Evolutionary conservation across 345 rosid genomes (phyloP).

Genomic region (Populus simonii): DNA sequence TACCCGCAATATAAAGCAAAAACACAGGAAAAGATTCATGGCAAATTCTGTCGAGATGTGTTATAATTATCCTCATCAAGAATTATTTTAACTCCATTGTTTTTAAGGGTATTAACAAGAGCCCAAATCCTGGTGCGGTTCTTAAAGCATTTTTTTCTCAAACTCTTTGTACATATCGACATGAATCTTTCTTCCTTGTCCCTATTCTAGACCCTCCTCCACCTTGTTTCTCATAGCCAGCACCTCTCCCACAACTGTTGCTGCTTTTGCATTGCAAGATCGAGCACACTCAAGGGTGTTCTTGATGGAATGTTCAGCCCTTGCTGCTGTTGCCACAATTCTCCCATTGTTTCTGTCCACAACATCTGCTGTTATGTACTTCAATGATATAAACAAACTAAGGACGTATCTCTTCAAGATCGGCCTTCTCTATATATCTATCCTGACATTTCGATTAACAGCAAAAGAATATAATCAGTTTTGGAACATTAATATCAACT

Average conservation of each 20-base stretch:
- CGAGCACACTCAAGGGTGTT: conserved; percentile 73
- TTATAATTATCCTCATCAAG: conserved; percentile 44
- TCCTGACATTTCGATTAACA: conserved; percentile 6
- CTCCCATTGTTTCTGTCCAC: conserved; percentile 81
- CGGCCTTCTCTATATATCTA: conserved; percentile 41
- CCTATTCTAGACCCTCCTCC: conserved; percentile 68
- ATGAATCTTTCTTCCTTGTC: conserved; percentile 74
- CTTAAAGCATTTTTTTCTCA: conserved; percentile 72
- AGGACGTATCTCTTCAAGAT: conserved; percentile 63
- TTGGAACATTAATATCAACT: not conserved
- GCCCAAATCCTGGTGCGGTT: conserved; percentile 50
- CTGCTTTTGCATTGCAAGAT: conserved; percentile 78
- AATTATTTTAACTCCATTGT: conserved; percentile 65
- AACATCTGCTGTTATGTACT: conserved; percentile 75
- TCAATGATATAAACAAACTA: conserved; percentile 64
- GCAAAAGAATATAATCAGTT: not conserved
- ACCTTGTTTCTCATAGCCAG: conserved; percentile 77
- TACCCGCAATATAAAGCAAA: too few relatives aligned
- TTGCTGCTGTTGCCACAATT: conserved; percentile 64
- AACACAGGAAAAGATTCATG: not conserved
- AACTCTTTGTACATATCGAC: conserved; percentile 65
- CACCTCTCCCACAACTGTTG: conserved; percentile 72
- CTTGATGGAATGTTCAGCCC: conserved; percentile 75
- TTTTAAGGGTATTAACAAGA: conserved; percentile 60
- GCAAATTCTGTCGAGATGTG: not conserved